These are phyloP conservation scores for Penicillium digitatum DNA, from an alignment of 2,329 filamentous ascomycete genomes.

Conservation along the genomic window DNA sequence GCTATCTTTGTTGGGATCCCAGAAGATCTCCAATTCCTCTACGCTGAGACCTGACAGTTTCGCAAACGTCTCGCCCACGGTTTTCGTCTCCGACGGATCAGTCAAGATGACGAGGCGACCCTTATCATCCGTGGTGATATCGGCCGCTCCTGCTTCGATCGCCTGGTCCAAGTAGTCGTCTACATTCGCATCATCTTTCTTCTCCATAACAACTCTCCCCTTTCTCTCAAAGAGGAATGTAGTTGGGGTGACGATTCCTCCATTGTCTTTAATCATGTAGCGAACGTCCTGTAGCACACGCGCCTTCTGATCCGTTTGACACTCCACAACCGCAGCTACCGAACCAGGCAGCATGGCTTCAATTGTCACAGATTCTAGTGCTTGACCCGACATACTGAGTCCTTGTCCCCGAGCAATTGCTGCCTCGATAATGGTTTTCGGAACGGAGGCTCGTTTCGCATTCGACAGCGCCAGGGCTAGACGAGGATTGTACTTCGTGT, in stretches of 20 bases:
- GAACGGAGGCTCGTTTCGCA: constrained; percentile 81
- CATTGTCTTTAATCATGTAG: constrained; percentile 64
- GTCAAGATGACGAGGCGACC: constrained; percentile 69
- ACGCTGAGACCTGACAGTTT: constrained; percentile 63
- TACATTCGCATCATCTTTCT: constrained; percentile 53
- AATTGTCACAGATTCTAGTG: constrained; percentile 71
- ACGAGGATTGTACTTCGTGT: constrained; percentile 69
- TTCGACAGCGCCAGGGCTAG: constrained; percentile 67
- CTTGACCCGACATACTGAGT: constrained; percentile 66
- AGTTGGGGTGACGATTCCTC: constrained; percentile 68
- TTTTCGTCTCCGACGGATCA: constrained; percentile 60
- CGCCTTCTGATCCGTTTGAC: constrained; percentile 76
- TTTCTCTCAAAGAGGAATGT: constrained; percentile 81
- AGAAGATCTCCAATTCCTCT: constrained; percentile 74
- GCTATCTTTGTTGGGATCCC: constrained; percentile 77
- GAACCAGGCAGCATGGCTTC: constrained; percentile 75
- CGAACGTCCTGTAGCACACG: constrained; percentile 71
- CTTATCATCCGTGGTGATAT: constrained; percentile 56
- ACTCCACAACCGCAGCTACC: constrained; percentile 74
- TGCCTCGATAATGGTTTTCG: constrained; percentile 77
- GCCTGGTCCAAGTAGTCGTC: constrained; percentile 75
- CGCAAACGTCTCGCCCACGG: constrained; percentile 61
- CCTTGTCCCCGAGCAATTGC: constrained; percentile 89
- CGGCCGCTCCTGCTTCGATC: constrained; percentile 72
- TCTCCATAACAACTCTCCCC: constrained; percentile 68